Evolutionary conservation across 495 filamentous ascomycete species (phyloP), one percentile per base, ranked within the genome.

Genomic region (Staphylotrichum longicolle): DNA sequence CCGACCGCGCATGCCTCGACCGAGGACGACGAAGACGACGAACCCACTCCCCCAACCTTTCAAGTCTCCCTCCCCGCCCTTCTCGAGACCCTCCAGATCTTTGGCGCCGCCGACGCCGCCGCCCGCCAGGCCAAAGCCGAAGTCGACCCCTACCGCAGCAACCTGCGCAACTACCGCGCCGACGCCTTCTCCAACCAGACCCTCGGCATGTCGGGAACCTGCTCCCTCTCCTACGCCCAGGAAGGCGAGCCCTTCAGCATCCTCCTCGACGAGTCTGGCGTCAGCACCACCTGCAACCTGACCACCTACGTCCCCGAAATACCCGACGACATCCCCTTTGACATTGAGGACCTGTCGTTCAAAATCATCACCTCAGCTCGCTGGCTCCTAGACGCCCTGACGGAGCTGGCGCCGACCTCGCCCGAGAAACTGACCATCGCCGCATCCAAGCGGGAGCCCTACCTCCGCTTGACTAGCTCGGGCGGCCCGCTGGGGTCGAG

Each of bases 61-160:
- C 88, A 91, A 61, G 87, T 97, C 62, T 93, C 91, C 10, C 82
- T 98, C 44, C 80, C 88, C 2, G 89, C 93, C 44, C 82, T 98
- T 8, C 83, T 98, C 47, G 94, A 98, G 78, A 96, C 92, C 8
- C 81, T 98, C 34, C 93, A 96, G 67, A 96, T 98, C 45, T 93
- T 98, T 69, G 88, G 89, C 51, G 83, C 91, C 61, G 86, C 85
- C 48, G 91, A 96, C 65, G 70, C 83, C 30, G 76, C 77, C 35
- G 72, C 78, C 20, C 75, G 80, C 40, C 81, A 84, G 56, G 75
- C 81, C 34, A 83, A 78, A 64, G 71, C 79, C 27, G 81, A 84
- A 12, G 66, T 72, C 46, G 80, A 84, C 61, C 71, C 75, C 2
- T 82, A 83, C 66, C 77, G 73, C 51, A 78, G 77, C 72, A 82